Percentiles rank a stretch among this genome's conserved stretches.
Conservation (phyloP, 208 protist species). For the Acanthamoeba lenticulata region DNA sequence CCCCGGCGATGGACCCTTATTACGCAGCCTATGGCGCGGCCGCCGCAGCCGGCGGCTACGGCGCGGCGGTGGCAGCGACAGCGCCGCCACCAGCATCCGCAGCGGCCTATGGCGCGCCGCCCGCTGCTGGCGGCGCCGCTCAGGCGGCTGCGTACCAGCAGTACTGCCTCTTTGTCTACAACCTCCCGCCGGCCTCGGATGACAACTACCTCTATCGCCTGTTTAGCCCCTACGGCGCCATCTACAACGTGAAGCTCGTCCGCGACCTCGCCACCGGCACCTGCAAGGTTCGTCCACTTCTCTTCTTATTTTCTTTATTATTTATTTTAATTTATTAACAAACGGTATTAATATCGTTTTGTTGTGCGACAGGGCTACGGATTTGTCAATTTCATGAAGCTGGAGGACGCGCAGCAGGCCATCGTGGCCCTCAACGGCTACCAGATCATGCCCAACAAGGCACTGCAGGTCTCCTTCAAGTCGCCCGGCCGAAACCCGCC, state of each 20-base stretch:
- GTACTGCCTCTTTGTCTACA: conserved; percentile 46
- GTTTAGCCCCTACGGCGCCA: conserved; percentile 10
- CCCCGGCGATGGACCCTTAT: too few species aligned
- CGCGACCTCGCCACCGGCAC: background rate
- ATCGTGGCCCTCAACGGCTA: background rate
- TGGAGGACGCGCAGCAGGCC: background rate
- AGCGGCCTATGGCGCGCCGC: background rate
- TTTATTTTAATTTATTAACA: too few species aligned
- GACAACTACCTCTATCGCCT: conserved; percentile 9
- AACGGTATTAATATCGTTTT: too few species aligned
- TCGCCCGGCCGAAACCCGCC: background rate
- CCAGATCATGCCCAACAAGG: background rate
- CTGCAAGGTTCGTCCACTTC: too few species aligned
- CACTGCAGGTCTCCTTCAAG: background rate
- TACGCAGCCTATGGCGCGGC: background rate
- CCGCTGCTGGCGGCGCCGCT: background rate
- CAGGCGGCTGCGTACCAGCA: background rate
- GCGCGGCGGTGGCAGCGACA: background rate
- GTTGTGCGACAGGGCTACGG: conserved; percentile 67
- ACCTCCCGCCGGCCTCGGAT: background rate
- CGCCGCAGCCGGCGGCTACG: background rate
- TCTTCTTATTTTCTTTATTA: too few species aligned
- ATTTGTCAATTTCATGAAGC: conserved; percentile 46
- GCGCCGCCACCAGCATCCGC: background rate
- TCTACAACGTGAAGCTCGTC: background rate